These are phyloP conservation scores for Calonectria hongkongensis DNA, from an alignment of 2,329 filamentous ascomycete genomes.

Conservation along the genomic window DNA sequence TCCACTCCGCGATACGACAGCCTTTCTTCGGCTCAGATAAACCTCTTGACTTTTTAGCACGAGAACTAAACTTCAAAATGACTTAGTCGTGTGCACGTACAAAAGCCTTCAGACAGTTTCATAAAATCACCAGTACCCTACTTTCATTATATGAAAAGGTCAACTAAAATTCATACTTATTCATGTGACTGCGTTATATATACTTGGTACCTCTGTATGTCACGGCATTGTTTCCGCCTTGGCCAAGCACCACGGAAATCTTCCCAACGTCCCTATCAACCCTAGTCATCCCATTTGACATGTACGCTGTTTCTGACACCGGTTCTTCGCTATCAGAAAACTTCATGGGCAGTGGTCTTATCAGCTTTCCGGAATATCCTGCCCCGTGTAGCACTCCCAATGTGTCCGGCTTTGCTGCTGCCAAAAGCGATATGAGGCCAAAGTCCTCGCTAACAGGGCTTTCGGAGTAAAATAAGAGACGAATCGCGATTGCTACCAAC, in stretches of 20 bases:
- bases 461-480: background rate
- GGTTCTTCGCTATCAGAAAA: background rate
- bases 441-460: background rate
- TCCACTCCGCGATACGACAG: no score
- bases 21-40: no score
- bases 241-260: background rate
- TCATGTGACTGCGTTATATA: background rate
- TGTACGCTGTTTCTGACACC: background rate
- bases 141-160: no score
- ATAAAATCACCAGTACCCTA: no score
- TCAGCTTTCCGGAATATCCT: background rate
- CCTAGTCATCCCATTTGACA: background rate
- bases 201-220: background rate
- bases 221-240: background rate
- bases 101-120: no score
- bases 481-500: background rate
- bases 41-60: no score
- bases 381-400: background rate
- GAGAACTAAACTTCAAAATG: no score
- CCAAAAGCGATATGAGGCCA: background rate
- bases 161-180: no score
- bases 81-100: no score
- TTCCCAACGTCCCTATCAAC: background rate
- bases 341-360: background rate
- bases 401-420: background rate